Base-by-base conservation (phyloP, 2,329 filamentous ascomycete species). In the Aspergillus floridensis region DNA sequence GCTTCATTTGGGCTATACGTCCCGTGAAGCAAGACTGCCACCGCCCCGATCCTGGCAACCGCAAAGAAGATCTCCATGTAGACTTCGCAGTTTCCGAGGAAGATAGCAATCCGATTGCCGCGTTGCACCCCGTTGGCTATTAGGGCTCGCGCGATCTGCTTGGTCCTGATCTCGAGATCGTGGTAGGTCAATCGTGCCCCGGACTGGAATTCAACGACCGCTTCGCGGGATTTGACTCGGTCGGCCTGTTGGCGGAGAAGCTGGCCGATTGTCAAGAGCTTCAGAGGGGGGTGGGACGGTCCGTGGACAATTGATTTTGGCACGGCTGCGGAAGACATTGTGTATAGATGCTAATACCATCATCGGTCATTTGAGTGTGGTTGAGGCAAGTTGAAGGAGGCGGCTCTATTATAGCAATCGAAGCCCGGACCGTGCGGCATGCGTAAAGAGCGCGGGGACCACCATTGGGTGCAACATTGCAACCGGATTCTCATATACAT, bases 21-120 rank as follows among this genome's bases (percentile, higher is more conserved):
- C 74, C 89, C 90, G 76, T 91, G 91, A 51, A 90, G 89, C 51
- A 90, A 87, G 54, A 90, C 50, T 14, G 41, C 79, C 24, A 87
- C 84, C 52, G 81, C 84, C 16, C 86, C 85, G 47, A 88, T 44
- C 57, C 83, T 80, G 54, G 84, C 83, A 22, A 83, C 85, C 7
- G 86, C 87, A 61, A 90, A 88, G 77, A 89, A 88, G 14, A 89
- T 81, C 16, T 86, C 80, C n/a, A 87, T 62, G 59, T 73, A 81
- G 61, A 79, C 75, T 51, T 79, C 74, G 61, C 78, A 78, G 57
- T 82, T 80, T 5, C 79, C 74, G 69, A 87, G 86, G 83, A 90
- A 88, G 66, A 91, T 86, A 35, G 83, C 87, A 26, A 90, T 81
- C 24, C 87, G 79, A 70, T 90, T 87, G 53, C 86, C 86, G 19